A percentile compares a stretch with the other conserved stretches of the same genome.
phyloP scores from a whole-genome alignment of 73 alveolate genomes.

The Tetrahymena malaccensis region DNA sequence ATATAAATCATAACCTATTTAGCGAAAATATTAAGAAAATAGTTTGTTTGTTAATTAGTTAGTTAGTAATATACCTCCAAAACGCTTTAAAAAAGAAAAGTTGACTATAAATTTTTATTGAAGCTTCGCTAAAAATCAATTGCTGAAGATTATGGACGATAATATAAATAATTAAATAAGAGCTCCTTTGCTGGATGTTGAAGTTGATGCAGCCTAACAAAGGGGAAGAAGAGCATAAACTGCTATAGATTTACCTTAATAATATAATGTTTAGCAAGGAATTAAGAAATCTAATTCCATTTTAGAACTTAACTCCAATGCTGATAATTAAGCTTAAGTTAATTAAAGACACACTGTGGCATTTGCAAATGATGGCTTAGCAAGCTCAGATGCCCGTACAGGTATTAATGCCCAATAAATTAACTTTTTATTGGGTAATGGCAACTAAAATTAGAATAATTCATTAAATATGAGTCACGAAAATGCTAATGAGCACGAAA shows the following conservation, averaged over 20 bases:
- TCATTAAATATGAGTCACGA: neutral
- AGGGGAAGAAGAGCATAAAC: neutral
- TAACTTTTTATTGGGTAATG: neutral
- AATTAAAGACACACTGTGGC: neutral
- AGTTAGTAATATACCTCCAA: no score
- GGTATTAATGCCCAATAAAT: neutral
- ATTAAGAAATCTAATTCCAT: neutral
- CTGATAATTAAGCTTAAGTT: neutral
- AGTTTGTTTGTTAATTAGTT: no score
- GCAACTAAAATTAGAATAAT: neutral
- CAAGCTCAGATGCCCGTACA: neutral
- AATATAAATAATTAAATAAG: neutral
- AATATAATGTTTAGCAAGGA: neutral
- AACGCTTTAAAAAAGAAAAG: no score
- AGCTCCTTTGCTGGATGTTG: neutral
- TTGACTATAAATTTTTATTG: no score
- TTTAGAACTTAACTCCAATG: neutral
- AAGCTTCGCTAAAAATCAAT: no score
- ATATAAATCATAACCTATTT: no score
- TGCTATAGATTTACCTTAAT: neutral
- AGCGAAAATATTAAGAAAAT: no score
- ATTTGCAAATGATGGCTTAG: neutral
- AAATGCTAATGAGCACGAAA: neutral
- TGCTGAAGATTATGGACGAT: neutral
- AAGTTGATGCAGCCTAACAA: neutral